Percentiles rank a stretch among this genome's conserved stretches.
phyloP scores from a whole-genome alignment of 2,329 filamentous ascomycete species.

The Aspergillus sp. region DNA sequence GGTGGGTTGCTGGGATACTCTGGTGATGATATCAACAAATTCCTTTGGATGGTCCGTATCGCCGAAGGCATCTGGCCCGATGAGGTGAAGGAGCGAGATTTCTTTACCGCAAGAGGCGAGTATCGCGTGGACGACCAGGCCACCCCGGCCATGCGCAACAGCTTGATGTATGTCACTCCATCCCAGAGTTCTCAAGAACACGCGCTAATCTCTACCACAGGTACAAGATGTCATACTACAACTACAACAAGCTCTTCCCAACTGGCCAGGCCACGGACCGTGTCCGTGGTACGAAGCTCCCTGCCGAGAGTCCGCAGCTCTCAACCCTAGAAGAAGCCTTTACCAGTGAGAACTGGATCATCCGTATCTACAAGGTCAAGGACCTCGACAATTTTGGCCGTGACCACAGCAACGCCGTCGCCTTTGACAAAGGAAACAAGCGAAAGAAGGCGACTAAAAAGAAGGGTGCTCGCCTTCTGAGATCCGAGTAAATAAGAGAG shows the following conservation, averaged over 20 bases:
- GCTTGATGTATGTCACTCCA: conserved; percentile 77
- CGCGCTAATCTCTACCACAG: conserved; percentile 53
- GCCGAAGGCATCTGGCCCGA: conserved; percentile 99
- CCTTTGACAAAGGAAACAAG: conserved; percentile 58
- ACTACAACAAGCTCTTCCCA: conserved; percentile 90
- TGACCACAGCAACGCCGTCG: conserved; percentile 71
- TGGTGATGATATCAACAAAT: conserved; percentile 99
- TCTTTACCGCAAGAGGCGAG: conserved; percentile 91
- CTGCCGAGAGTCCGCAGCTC: conserved; percentile 82
- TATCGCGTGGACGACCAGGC: conserved; percentile 94
- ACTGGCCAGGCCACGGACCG: conserved; percentile 87
- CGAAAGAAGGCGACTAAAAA: conserved; percentile 54
- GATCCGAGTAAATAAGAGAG: conserved; percentile 49
- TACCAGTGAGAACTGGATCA: conserved; percentile 99
- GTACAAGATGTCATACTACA: conserved; percentile 99
- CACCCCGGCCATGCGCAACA: conserved; percentile 98
- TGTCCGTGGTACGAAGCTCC: conserved; percentile 79
- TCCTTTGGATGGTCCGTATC: conserved; percentile 99
- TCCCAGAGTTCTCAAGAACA: not conserved
- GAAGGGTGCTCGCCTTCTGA: conserved; percentile 49
- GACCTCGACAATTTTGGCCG: conserved; percentile 94
- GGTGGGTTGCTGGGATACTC: conserved; percentile 96
- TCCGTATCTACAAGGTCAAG: conserved; percentile 99
- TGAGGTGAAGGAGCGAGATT: conserved; percentile 94
- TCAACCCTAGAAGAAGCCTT: conserved; percentile 95